Conservation (phyloP, 2,329 filamentous ascomycete species). For the Diatrype stigma region DNA sequence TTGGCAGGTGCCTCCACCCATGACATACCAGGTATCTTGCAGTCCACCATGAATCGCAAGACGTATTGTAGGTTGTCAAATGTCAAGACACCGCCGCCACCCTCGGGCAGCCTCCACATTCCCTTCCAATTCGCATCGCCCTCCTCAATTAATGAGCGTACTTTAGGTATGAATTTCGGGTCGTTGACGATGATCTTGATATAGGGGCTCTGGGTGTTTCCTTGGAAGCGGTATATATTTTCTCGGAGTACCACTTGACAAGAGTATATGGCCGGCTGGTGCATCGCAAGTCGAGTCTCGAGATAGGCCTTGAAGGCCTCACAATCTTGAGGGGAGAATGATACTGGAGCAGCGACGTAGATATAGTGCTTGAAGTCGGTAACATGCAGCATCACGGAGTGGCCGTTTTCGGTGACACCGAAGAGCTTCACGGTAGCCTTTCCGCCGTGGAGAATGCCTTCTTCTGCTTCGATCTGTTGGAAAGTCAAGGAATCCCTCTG, state of each 20-base stretch:
- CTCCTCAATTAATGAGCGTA: conserved; percentile 71
- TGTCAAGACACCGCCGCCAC: conserved; percentile 72
- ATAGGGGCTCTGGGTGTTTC: conserved; percentile 86
- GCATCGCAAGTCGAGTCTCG: conserved; percentile 71
- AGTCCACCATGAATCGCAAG: conserved; percentile 96
- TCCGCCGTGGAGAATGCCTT: conserved; percentile 76
- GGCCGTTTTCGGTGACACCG: conserved; percentile 76
- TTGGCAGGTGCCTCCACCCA: conserved; percentile 84
- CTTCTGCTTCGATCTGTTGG: conserved; percentile 93
- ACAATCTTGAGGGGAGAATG: conserved; percentile 76
- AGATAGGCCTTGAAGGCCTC: conserved; percentile 74
- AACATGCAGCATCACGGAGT: conserved; percentile 92
- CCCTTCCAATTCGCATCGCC: conserved; percentile 84
- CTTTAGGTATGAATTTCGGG: conserved; percentile 73
- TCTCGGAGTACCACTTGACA: conserved; percentile 81
- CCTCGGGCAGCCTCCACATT: conserved; percentile 68
- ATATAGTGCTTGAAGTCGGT: conserved; percentile 96
- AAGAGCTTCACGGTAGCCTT: conserved; percentile 83
- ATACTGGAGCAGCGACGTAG: conserved; percentile 82
- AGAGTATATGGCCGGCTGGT: conserved; percentile 70
- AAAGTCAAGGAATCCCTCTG: conserved; percentile 72
- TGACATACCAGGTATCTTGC: conserved; percentile 89
- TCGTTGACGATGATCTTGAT: conserved; percentile 91
- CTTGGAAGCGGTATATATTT: conserved; percentile 91
- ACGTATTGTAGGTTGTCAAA: conserved; percentile 97